Conservation (phyloP, 2,329 filamentous ascomycete genomes). For the Penicillium palitans region DNA sequence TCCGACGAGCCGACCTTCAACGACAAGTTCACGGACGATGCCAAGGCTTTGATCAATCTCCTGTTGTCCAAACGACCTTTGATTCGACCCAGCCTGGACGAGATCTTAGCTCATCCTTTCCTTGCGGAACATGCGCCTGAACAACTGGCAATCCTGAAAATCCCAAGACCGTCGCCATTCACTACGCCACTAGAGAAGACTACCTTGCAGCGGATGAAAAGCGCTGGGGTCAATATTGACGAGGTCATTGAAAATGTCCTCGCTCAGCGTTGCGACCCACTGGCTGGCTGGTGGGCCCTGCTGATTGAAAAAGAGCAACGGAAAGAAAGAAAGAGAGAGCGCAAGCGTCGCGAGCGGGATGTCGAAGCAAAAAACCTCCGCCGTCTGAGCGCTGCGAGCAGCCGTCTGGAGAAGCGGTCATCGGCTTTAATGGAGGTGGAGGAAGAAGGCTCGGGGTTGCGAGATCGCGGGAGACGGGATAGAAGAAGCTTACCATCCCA, state of each 20-base stretch:
- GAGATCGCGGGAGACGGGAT: conserved; percentile 73
- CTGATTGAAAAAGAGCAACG: conserved; percentile 91
- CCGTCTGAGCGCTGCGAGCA: conserved; percentile 84
- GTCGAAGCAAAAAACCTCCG: conserved; percentile 75
- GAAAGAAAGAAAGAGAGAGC: conserved; percentile 76
- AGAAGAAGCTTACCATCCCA: conserved; percentile 68
- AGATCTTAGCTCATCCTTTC: conserved; percentile 86
- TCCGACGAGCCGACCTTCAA: conserved; percentile 83
- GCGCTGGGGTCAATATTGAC: conserved; percentile 91
- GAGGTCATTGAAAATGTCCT: conserved; percentile 91
- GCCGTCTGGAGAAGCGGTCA: conserved; percentile 77
- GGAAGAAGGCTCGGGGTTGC: conserved; percentile 67
- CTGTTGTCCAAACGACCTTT: conserved; percentile 91
- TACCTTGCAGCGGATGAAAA: conserved; percentile 86
- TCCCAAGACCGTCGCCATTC: conserved; percentile 79
- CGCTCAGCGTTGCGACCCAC: conserved; percentile 80
- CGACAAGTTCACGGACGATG: conserved; percentile 74
- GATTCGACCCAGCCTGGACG: conserved; percentile 74
- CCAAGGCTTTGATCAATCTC: conserved; percentile 71
- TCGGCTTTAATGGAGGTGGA: conserved; percentile 75
- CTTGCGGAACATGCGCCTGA: conserved; percentile 81
- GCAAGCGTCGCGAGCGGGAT: conserved; percentile 82
- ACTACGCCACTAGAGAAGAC: conserved; percentile 85
- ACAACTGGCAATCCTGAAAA: conserved; percentile 84
- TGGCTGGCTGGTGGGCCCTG: conserved; percentile 95